A percentile compares a stretch with the other conserved stretches of the same genome.
Conservation (phyloP, 2,329 filamentous ascomycete species). For the Trichoderma gracile region DNA sequence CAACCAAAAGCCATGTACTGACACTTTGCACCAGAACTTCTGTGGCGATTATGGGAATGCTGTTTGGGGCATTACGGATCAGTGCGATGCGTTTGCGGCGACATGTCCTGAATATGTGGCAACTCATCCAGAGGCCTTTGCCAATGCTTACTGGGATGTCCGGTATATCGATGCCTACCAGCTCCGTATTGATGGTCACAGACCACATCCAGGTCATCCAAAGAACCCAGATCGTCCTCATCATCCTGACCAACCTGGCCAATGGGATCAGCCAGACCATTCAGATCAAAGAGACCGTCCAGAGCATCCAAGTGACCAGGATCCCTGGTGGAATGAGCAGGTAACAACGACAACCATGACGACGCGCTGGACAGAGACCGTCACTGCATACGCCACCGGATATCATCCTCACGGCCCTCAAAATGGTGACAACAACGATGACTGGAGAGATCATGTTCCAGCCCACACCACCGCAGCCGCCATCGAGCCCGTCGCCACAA, state of each 20-base stretch:
- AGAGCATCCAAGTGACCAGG: too few relatives aligned
- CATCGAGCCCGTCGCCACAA: constrained; percentile 5
- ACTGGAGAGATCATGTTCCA: background rate
- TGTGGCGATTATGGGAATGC: constrained; percentile 72
- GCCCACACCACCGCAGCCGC: constrained; percentile 18
- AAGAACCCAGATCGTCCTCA: background rate
- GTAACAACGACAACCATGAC: constrained; percentile 36
- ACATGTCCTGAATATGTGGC: constrained; percentile 52
- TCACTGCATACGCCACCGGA: constrained; percentile 28
- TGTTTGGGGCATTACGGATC: constrained; percentile 44
- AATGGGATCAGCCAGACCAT: background rate
- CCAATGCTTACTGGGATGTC: constrained; percentile 54
- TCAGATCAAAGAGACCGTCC: background rate
- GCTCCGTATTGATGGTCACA: constrained; percentile 3
- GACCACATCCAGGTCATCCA: background rate
- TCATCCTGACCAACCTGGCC: too few relatives aligned
- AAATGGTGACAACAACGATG: too few relatives aligned
- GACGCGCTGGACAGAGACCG: constrained; percentile 33
- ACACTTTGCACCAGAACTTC: constrained; percentile 54
- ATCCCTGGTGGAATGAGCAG: constrained; percentile 23
- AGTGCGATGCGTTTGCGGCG: constrained; percentile 44
- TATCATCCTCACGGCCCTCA: constrained; percentile 15
- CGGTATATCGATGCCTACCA: constrained; percentile 53
- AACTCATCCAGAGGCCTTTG: constrained; percentile 46
- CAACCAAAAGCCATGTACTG: too few relatives aligned